Evolutionary conservation across 768 basidiomycete species (phyloP).

Genomic region (Leccinellum rugosiceps): DNA sequence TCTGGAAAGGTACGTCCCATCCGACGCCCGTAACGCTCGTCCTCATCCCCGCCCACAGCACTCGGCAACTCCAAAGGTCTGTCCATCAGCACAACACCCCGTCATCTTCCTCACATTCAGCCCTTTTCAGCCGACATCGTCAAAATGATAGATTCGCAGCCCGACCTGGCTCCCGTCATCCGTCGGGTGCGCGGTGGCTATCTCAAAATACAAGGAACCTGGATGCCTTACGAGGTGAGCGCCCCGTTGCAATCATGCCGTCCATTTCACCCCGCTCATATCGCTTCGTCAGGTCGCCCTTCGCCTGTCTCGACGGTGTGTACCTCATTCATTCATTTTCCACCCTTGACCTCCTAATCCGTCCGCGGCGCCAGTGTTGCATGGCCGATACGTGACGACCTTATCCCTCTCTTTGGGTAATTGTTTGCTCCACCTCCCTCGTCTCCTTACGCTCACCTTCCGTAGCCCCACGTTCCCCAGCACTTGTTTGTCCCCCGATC

Average conservation of each 20-base stretch:
- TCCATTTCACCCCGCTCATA: conserved; percentile 18
- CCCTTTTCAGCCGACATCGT: conserved; percentile 75
- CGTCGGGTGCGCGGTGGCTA: conserved; percentile 84
- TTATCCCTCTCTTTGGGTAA: conserved; percentile 87
- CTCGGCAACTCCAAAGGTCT: conserved; percentile 87
- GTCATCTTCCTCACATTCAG: conserved; percentile 12
- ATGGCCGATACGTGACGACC: conserved; percentile 82
- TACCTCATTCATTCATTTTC: conserved; percentile 18
- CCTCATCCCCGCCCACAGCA: conserved; percentile 40
- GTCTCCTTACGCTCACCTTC: conserved; percentile 11
- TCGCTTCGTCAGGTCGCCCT: conserved; percentile 61
- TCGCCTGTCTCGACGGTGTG: conserved; percentile 73
- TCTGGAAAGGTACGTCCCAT: conserved; percentile 75
- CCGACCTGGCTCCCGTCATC: conserved; percentile 78
- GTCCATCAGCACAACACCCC: conserved; percentile 13
- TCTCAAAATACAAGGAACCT: conserved; percentile 90
- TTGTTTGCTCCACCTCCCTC: conserved; percentile 10
- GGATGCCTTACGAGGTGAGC: conserved; percentile 88
- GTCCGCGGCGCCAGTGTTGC: conserved; percentile 62
- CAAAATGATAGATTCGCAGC: conserved; percentile 89
- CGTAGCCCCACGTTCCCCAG: conserved; percentile 77
- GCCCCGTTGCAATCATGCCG: conserved; percentile 5
- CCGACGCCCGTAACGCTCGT: background rate
- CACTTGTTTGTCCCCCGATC: conserved; percentile 81
- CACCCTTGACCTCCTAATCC: conserved; percentile 11